Conservation (phyloP, 2,329 filamentous ascomycete genomes). For the Hymenoscyphus repandus region DNA sequence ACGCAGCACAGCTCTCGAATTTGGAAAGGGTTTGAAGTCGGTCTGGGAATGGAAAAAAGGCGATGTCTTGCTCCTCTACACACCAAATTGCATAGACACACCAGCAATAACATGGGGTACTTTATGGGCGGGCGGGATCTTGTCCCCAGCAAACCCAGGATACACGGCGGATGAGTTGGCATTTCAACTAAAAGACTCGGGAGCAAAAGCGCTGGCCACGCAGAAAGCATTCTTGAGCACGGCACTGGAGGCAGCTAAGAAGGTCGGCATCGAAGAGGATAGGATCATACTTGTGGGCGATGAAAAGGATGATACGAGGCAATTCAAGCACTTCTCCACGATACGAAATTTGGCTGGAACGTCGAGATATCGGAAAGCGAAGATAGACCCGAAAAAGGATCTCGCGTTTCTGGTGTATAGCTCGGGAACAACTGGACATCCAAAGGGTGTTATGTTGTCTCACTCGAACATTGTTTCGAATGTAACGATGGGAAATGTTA, state of each 20-base stretch:
- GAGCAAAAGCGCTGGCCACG: constrained; percentile 70
- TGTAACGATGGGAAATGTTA: constrained; percentile 47
- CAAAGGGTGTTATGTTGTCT: constrained; percentile 85
- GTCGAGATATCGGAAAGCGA: constrained; percentile 53
- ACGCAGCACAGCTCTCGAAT: constrained; percentile 61
- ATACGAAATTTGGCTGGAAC: constrained; percentile 60
- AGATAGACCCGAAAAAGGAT: constrained; percentile 64
- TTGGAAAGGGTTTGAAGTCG: constrained; percentile 73
- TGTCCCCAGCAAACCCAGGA: constrained; percentile 82
- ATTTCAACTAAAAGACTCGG: constrained; percentile 75
- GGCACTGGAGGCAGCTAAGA: constrained; percentile 62
- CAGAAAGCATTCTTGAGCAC: constrained; percentile 61
- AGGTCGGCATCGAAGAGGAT: constrained; percentile 65
- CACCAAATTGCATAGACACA: constrained; percentile 82
- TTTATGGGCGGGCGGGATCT: constrained; percentile 75
- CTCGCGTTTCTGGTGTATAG: constrained; percentile 82
- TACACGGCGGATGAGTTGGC: constrained; percentile 81
- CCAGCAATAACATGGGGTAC: constrained; percentile 71
- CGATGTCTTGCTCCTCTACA: constrained; percentile 77
- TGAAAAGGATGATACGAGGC: constrained; percentile 50
- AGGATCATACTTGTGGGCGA: constrained; percentile 75
- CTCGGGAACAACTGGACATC: constrained; percentile 83
- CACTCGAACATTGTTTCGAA: constrained; percentile 82
- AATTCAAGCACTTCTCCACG: constrained; percentile 66
- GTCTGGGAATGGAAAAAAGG: constrained; percentile 74